A percentile compares a stretch with the other conserved stretches of the same genome.
These are phyloP conservation scores for Penicillium hordei DNA, from an alignment of 2,329 filamentous ascomycete genomes.

Conservation along the genomic window DNA sequence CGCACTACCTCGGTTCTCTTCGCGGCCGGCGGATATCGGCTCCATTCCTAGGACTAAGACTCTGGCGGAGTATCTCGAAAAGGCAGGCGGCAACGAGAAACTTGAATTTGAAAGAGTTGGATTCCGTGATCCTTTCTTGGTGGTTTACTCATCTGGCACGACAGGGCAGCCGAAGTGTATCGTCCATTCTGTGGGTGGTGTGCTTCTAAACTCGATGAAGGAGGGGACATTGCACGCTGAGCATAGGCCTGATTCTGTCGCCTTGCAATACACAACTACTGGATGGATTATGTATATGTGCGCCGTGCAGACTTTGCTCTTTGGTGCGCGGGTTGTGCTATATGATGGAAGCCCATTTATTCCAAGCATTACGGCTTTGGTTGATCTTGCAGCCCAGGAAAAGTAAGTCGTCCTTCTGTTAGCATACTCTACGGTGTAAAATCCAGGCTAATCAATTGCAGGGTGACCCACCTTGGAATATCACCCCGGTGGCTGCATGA, in stretches of 20 bases:
- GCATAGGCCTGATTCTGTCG: conserved; percentile 43
- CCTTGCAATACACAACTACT: conserved; percentile 65
- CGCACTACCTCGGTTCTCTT: conserved; percentile 14
- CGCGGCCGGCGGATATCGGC: conserved; percentile 13
- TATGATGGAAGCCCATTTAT: conserved; percentile 82
- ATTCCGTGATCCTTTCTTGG: conserved; percentile 73
- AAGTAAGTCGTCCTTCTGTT: conserved; percentile 8
- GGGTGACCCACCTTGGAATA: conserved; percentile 70
- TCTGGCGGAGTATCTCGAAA: conserved; percentile 11
- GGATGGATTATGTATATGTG: conserved; percentile 88
- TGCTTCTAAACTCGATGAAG: conserved; percentile 50
- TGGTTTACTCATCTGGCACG: conserved; percentile 77
- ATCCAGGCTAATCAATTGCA: conserved; percentile 53
- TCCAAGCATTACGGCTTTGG: conserved; percentile 56
- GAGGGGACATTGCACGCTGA: conserved; percentile 59
- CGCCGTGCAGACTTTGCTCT: conserved; percentile 58
- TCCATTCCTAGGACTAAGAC: conserved; percentile 9
- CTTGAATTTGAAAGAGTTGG: conserved; percentile 60
- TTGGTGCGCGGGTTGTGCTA: conserved; percentile 64
- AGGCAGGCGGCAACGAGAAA: conserved; percentile 28
- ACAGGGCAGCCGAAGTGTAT: conserved; percentile 85
- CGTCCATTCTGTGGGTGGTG: conserved; percentile 62
- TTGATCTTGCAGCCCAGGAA: conserved; percentile 59
- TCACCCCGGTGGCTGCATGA: conserved; percentile 77
- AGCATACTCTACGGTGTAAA: neutral